Evolutionary conservation across 495 filamentous ascomycete species (phyloP).

Genomic region (Penicillium cataractarum): DNA sequence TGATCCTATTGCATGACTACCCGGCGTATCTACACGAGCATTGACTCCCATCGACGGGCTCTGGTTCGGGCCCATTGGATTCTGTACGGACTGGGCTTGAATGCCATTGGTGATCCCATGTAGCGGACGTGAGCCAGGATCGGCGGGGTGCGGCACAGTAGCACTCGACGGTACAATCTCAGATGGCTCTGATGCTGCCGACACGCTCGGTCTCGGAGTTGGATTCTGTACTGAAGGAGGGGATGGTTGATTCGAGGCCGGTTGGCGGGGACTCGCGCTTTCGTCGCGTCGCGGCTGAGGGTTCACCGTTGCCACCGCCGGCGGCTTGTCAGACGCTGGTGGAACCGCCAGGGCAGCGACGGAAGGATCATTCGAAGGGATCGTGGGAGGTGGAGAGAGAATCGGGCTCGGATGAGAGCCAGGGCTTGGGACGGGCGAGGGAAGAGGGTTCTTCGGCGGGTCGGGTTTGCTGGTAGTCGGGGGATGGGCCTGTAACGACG

Average conservation of each 20-base stretch:
- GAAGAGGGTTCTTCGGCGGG: slow-evolving; percentile 14
- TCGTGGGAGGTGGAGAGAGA: background rate
- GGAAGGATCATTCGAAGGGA: background rate
- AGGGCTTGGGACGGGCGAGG: slow-evolving; percentile 25
- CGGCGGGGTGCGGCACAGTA: background rate
- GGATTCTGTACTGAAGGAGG: background rate
- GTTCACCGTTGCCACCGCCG: background rate
- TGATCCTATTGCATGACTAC: background rate
- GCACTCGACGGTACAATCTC: background rate
- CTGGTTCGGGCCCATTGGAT: background rate
- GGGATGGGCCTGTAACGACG: background rate
- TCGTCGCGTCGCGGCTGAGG: background rate
- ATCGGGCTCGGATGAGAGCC: slow-evolving; percentile 22
- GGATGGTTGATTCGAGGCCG: background rate
- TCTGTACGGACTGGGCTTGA: background rate
- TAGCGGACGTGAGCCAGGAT: background rate
- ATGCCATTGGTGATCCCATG: background rate
- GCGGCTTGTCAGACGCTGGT: background rate
- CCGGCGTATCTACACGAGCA: background rate
- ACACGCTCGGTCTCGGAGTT: background rate
- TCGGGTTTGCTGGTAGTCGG: slow-evolving; percentile 5
- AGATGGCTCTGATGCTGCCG: background rate
- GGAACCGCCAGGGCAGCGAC: background rate
- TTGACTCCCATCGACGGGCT: background rate
- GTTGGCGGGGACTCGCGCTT: background rate